Evolutionary conservation across 495 filamentous ascomycete species (phyloP), one percentile per base, ranked within the genome.

Genomic region (Hyphodiscus hymeniophilus): DNA sequence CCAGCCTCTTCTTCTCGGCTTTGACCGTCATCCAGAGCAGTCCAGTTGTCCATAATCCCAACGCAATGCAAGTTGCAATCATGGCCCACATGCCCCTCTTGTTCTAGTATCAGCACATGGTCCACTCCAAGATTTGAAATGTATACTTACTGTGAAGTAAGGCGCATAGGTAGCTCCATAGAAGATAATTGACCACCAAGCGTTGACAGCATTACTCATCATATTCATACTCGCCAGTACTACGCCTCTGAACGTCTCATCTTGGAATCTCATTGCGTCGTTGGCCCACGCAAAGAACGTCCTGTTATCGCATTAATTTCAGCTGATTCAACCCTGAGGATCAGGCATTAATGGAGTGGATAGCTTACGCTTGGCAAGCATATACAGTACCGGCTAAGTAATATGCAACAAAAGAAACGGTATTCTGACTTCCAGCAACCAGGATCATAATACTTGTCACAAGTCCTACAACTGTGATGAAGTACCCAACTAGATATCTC

Each of bases 151-250:
- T 20, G 59, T 76, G 50, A 83, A 83, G 56, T 68, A 67, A 12
- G 79, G 79, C 35, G 79, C 80, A 58, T 73, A 66, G 21, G 66
- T 60, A 4, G 77, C 76, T 1, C 70, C 71, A 50, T 82, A 84
- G 57, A 84, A 82, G 13, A 84, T 42, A 21, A 84, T 73, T 38
- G 69, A 75, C 80, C 80, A 84, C 73, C 73, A 80, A 1, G 73
- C 71, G 48, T 76, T 73, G 2, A 80, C 61, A 2, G 72, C 72
- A 54, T 76, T 76, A 41, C 67, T 74, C 5, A 71, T 68, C 58
- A 74, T 63, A 50, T 81, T 79, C 73, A 78, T 78, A 32, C 70
- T 69, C 3, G 71, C 72, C 32, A 76, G 67, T 2, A 76, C 70
- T 23, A 76, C 60, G 3, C 66, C 67, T 26, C 73, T 63, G 43